Base-by-base conservation (phyloP, 495 filamentous ascomycete species). In the Penicillium steckii region DNA sequence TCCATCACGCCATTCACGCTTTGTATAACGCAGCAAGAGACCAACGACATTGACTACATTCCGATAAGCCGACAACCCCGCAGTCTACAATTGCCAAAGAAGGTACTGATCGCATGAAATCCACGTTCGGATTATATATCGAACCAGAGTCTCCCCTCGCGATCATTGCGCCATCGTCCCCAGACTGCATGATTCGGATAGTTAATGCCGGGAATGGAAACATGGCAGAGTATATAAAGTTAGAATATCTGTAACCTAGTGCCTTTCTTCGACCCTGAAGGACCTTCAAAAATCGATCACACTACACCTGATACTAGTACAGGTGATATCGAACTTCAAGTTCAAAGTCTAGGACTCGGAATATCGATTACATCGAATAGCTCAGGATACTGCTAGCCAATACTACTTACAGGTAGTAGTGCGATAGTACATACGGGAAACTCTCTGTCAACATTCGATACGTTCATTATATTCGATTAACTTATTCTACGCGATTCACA, bases 1-100 rank as follows among this genome's bases (percentile, higher is more conserved):
- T 42, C n/a, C n/a, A 49, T 48, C 56, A 51, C 56, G 56, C 35
- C 32, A 50, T 50, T 19, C 25, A 8, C 24, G 9, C 4, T 17
- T 4, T 23, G 7, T n/a, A 44, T 52, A 38, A 49, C 46, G 52
- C 18, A 21, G 38, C 38, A 3, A 8, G 23, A 21, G 21, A 5
- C 38, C 38, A 37, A 50, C 33, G 19, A 12, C 7, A 17, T 15
- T 21, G 33, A 10, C 4, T 24, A 13, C 19, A 41, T 8, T 12
- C 38, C 38, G 38, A 41, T 19, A 8, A n/a, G 18, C 38, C 38
- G 38, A 48, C 22, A 24, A 48, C 45, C 45, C 45, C 45, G 45
- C 45, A 33, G 10, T 38, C 18, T 1, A 21, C 7, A 35, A 35
- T 8, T 41, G 38, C 19, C 38, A 8, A n/a, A 41, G 18, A 8